Percentiles rank a stretch among this genome's conserved stretches.
Conservation (phyloP, 495 filamentous ascomycete genomes). For the Penicillium lagena region DNA sequence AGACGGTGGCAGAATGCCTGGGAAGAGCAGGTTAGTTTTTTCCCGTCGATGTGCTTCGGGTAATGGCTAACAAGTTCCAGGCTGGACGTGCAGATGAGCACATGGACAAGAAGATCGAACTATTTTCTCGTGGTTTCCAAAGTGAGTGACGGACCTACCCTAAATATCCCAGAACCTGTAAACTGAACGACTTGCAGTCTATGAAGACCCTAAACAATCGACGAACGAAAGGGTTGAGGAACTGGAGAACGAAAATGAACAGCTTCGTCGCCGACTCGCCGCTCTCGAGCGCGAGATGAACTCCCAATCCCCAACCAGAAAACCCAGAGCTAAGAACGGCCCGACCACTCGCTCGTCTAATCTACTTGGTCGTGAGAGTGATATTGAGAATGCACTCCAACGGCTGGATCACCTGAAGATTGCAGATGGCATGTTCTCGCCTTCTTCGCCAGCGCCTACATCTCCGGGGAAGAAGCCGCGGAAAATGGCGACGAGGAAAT, state of each 20-base stretch:
- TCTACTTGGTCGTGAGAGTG: constrained; percentile 31
- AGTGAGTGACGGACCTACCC: constrained; percentile 22
- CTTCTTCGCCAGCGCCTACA: constrained; percentile 12
- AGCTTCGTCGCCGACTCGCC: constrained; percentile 36
- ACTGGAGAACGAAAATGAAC: constrained; percentile 43
- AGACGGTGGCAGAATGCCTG: constrained; percentile 67
- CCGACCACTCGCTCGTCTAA: constrained; percentile 19
- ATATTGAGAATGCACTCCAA: constrained; percentile 37
- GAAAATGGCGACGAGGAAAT: constrained; percentile 50
- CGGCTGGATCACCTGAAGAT: constrained; percentile 39
- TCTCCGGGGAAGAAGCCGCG: constrained; percentile 40
- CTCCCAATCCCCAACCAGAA: constrained; percentile 40
- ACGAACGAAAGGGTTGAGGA: constrained; percentile 29
- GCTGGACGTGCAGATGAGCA: constrained; percentile 65
- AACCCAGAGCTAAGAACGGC: constrained; percentile 25
- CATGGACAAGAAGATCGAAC: constrained; percentile 83
- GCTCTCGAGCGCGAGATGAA: constrained; percentile 42
- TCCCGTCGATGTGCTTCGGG: too few species aligned
- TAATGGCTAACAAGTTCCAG: constrained; percentile 21
- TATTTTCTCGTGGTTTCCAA: constrained; percentile 65
- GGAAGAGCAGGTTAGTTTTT: constrained; percentile 58
- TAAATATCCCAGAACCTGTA: background rate
- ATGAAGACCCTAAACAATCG: constrained; percentile 39
- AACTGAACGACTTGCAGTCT: constrained; percentile 27
- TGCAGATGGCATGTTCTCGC: constrained; percentile 33